Base-by-base conservation (phyloP, 2,329 filamentous ascomycete species). In the Stachybotrys echinatus region DNA sequence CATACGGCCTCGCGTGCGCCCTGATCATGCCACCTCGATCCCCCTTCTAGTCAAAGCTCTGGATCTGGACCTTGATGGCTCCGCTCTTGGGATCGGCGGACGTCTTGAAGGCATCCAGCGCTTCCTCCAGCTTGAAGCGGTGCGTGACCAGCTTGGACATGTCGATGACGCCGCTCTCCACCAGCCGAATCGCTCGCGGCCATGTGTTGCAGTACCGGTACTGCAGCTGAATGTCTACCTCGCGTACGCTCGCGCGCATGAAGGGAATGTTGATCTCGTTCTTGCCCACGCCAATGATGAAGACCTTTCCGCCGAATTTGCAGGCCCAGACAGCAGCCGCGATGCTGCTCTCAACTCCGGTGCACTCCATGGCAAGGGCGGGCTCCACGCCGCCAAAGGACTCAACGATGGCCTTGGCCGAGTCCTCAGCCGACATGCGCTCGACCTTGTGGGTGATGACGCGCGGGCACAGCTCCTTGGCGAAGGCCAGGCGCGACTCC, bases 31-130 rank as follows among this genome's bases (percentile, higher is more conserved):
- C 27, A 10, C 27, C 27, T 34, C 27, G 27, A 10, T n/a, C n/a
- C 27, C 5, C 18, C 18, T 43, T 45, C 53, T 70, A 80, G 10
- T 81, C 79, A 55, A 80, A 57, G 61, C 81, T 90, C 76, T 92
- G 89, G 63, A 96, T 96, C 79, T 91, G 88, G 53, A 96, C 92
- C 79, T 97, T 97, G 72, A 97, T 96, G n/a, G 92, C 90, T 6
- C 92, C 92, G 47, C 88, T 95, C 76, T 87, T 91, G 38, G 90
- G 86, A 70, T 96, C 84, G 8, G 88, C 83, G 19, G 92, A 90
- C 39, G 89, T 94, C 73, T 91, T 84, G 69, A 97, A 97, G 7
- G 92, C 92, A 71, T 92, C 82, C 23, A 94, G 70, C 1, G 92
- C 91, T 65, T 97, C 87, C 72, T 96, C 92, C 37, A 97, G 73